Evolutionary conservation across 176 grass and related monocot genomes (phyloP).

Genomic region (Eleusine indica): DNA sequence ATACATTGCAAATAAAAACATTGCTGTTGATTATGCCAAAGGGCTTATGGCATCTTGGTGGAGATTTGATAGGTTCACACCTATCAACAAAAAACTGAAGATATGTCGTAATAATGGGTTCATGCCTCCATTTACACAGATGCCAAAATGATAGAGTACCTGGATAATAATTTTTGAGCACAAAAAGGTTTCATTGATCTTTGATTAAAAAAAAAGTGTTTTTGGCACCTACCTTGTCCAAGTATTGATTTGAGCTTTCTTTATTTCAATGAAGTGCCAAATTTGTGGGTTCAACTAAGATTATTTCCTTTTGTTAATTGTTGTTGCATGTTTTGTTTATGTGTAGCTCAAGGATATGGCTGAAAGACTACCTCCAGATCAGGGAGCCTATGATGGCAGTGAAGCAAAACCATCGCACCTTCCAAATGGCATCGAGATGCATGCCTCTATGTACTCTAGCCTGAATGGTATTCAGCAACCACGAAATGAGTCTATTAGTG

Average conservation of each 20-base stretch:
- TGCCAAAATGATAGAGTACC: slow-evolving; percentile 17
- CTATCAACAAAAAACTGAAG: background rate
- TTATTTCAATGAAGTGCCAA: slow-evolving; percentile 9
- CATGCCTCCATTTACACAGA: background rate
- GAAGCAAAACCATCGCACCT: slow-evolving; percentile 49
- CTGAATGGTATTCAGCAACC: slow-evolving; percentile 61
- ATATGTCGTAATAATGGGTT: background rate
- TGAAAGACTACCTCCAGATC: slow-evolving; percentile 77
- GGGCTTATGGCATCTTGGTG: slow-evolving; percentile 5
- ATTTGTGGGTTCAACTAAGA: slow-evolving; percentile 8
- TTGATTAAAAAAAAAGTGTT: background rate
- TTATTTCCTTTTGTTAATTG: slow-evolving; percentile 20
- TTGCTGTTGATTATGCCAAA: background rate
- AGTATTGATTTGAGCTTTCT: slow-evolving; percentile 29
- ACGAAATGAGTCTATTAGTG: slow-evolving; percentile 51
- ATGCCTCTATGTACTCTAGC: slow-evolving; percentile 48
- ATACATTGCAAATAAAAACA: background rate
- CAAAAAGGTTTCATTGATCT: background rate
- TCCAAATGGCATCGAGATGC: slow-evolving; percentile 53
- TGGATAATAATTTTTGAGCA: slow-evolving; percentile 27
- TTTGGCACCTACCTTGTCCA: slow-evolving; percentile 21
- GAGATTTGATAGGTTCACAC: slow-evolving; percentile 5
- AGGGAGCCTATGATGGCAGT: slow-evolving; percentile 50
- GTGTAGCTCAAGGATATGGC: slow-evolving; percentile 94
- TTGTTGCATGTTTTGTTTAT: slow-evolving; percentile 27